Percentiles rank a stretch among this genome's conserved stretches.
These are phyloP conservation scores for Rosa chinensis DNA, from an alignment of 306 rosid species.

Conservation along the genomic window DNA sequence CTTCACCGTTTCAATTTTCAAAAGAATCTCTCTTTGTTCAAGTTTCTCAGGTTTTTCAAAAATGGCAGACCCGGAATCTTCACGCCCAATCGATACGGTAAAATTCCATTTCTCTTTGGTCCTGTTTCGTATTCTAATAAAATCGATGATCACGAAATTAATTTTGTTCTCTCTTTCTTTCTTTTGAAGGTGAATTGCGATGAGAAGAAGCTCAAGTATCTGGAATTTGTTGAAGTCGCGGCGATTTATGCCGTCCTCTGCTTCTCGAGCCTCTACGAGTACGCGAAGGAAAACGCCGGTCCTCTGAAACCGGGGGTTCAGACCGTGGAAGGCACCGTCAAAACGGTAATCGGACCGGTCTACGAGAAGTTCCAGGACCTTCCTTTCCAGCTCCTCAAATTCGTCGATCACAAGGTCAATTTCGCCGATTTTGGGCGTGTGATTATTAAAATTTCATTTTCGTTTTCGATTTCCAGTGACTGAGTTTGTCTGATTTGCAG, in stretches of 20 bases:
- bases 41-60: background rate
- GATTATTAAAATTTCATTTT: no score
- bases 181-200: background rate
- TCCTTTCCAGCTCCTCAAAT: constrained; percentile 42
- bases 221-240: constrained; percentile 48
- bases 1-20: background rate
- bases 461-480: background rate
- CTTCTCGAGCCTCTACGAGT: constrained; percentile 40
- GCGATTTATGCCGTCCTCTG: constrained; percentile 35
- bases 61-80: constrained; percentile 36
- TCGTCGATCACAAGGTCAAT: constrained; percentile 51
- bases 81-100: constrained; percentile 26
- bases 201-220: constrained; percentile 39
- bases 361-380: constrained; percentile 47
- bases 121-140: background rate
- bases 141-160: background rate
- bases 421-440: background rate
- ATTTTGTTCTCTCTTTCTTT: background rate
- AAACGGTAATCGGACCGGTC: constrained; percentile 49
- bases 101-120: background rate
- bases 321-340: constrained; percentile 48
- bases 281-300: constrained; percentile 54
- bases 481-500: constrained; percentile 24
- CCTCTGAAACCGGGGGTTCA: constrained; percentile 48
- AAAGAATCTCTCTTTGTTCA: background rate